These are phyloP conservation scores for Aspergillus campestris DNA, from an alignment of 495 filamentous ascomycete genomes.

Conservation along the genomic window DNA sequence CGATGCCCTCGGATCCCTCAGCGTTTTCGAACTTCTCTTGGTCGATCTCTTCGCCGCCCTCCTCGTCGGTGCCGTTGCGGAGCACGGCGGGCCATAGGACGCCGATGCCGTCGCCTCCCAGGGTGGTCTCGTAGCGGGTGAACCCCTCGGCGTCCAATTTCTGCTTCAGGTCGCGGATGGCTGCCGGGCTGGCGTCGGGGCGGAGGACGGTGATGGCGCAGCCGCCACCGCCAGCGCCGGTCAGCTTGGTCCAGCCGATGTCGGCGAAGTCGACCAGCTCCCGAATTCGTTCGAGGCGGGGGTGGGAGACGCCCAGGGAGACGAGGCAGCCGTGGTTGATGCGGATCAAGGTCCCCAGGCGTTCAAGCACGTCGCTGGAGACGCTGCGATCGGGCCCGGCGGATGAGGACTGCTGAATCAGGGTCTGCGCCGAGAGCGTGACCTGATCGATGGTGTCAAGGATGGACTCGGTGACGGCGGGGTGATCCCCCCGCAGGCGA, in stretches of 20 bases:
- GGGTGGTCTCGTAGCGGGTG: slow-evolving; percentile 72
- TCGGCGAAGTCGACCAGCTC: slow-evolving; percentile 82
- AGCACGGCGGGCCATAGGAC: slow-evolving; percentile 86
- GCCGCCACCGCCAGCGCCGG: slow-evolving; percentile 88
- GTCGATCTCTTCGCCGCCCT: slow-evolving; percentile 85
- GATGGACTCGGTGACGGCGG: slow-evolving; percentile 64
- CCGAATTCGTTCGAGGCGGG: slow-evolving; percentile 80
- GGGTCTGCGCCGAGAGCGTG: slow-evolving; percentile 59
- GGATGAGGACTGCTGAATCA: slow-evolving; percentile 43
- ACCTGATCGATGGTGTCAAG: slow-evolving; percentile 78
- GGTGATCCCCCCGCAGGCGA: slow-evolving; percentile 57
- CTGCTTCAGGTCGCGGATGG: slow-evolving; percentile 50
- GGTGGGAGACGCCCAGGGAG: slow-evolving; percentile 87
- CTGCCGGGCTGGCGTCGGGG: slow-evolving; percentile 46
- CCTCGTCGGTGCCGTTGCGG: slow-evolving; percentile 60
- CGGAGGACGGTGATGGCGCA: slow-evolving; percentile 88
- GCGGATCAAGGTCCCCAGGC: slow-evolving; percentile 76
- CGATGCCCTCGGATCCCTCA: slow-evolving; percentile 70
- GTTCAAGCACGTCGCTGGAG: slow-evolving; percentile 49
- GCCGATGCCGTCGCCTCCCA: slow-evolving; percentile 87
- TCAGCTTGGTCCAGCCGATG: slow-evolving; percentile 96
- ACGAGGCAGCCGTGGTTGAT: slow-evolving; percentile 90
- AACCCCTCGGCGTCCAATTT: slow-evolving; percentile 71
- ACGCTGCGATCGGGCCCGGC: slow-evolving; percentile 13
- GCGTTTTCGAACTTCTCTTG: slow-evolving; percentile 84